Evolutionary conservation across 306 rosid genomes (phyloP).

Genomic region (Lupinus albus): DNA sequence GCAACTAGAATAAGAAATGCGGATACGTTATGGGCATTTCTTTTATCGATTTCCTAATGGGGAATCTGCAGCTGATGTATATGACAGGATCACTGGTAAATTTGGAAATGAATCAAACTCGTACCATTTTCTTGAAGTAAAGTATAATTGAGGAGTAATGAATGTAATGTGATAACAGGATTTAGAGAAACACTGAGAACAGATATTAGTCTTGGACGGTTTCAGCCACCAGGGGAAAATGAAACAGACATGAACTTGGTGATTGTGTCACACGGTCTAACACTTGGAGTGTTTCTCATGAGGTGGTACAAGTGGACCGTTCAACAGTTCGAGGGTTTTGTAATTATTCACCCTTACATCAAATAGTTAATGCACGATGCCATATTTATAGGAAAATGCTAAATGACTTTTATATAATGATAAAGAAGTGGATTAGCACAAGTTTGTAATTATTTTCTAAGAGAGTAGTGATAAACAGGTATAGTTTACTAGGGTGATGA

Average conservation of each 20-base stretch:
- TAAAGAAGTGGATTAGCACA: too few species aligned
- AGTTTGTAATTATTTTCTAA: too few species aligned
- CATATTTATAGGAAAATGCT: too few species aligned
- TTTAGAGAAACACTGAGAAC: slow-evolving; percentile 84
- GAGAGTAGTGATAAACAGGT: slow-evolving; percentile 44
- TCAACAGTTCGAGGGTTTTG: slow-evolving; percentile 69
- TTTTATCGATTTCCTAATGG: slow-evolving; percentile 90
- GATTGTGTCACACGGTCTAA: slow-evolving; percentile 80
- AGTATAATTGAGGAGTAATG: background rate
- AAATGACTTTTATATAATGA: too few species aligned
- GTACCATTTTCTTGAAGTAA: background rate
- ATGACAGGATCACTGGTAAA: slow-evolving; percentile 87
- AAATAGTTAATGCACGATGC: too few species aligned
- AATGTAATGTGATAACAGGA: slow-evolving; percentile 47
- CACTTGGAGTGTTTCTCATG: slow-evolving; percentile 85
- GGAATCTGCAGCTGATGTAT: slow-evolving; percentile 95
- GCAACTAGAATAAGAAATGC: slow-evolving; percentile 58
- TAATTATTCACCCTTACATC: too few species aligned
- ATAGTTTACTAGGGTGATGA: slow-evolving; percentile 57
- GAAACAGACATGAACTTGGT: slow-evolving; percentile 71
- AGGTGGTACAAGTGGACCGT: slow-evolving; percentile 97
- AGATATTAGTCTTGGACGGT: slow-evolving; percentile 78
- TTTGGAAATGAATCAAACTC: background rate
- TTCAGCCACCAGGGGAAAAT: slow-evolving; percentile 72
- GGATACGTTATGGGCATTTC: slow-evolving; percentile 82